Base-by-base conservation (phyloP, 2,329 filamentous ascomycete genomes). In the Phyllosticta paracitricarpa region DNA sequence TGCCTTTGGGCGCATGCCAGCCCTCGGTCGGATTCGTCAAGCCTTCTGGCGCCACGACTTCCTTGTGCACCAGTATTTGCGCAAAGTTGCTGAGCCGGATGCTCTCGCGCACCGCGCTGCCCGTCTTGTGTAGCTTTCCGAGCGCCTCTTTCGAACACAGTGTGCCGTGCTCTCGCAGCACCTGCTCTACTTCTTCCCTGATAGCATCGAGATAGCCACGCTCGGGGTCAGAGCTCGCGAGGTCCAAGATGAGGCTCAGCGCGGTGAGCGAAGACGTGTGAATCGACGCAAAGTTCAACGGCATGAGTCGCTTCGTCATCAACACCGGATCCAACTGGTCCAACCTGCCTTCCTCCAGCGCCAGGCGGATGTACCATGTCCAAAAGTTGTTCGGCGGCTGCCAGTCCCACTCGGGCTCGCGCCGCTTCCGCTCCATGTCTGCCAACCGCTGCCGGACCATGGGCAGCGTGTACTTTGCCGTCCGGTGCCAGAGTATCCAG, bases 221-320 rank as follows among this genome's bases (percentile, higher is more conserved):
- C 77, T 40, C 22, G 9, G 62, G 58, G 9, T 64, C 63, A 4
- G 66, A 65, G 55, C 62, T 61, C 51, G 64, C 65, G 7, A 61
- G 55, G 14, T 61, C 59, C 3, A 61, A 30, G 71, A 61, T 14
- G 14, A 30, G 24, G 35, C 76, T 76, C 54, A 79, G 77, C 2
- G 78, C 76, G 0, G 82, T 83, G 12, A 84, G 66, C 6, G 79
- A 76, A 0, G 82, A 84, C 1, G 82, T 85, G 69, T 85, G 82
- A 26, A 84, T 82, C 19, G 81, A 79, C 2, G 82, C 82, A 63
- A 85, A 84, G 66, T 84, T 79, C 53, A 85, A 72, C 0, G 82
- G 80, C 40, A 85, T 71, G 4, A 85, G 69, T 14, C 80, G 75
- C 63, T 79, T 77, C 1, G 81, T 79, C 17, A 85, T 77, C 52